Evolutionary conservation across 805 yeast genomes (phyloP), one percentile per base, ranked within the genome.

Genomic region (Candida endomychidarum): DNA sequence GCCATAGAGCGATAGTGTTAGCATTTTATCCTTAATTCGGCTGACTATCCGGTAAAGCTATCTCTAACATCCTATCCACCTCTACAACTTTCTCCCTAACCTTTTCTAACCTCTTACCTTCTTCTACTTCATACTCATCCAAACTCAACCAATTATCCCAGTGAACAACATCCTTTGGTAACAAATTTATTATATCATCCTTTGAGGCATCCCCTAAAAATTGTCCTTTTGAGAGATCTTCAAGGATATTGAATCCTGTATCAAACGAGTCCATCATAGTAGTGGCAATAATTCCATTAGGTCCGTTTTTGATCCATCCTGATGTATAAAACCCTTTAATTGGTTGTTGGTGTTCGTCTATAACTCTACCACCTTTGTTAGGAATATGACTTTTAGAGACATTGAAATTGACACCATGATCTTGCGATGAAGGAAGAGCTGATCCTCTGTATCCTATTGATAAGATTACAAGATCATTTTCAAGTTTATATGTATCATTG

Each of bases 251-350:
- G 19, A 80, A 86, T 0, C 88, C 91, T 0, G 91, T 81, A 7
- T 78, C 75, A 47, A 82, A 82, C 1, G 96, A 78, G 43, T 85
- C 89, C 74, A 83, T 75, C 83, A 91, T 86, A 0, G 98, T 88
- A 10, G 86, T 74, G 12, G 95, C 95, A 48, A 93, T 93, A 3
- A 88, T 95, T 1, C 99, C 99, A 20, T 75, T 75, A 6, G 96
- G 85, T 1, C 96, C 95, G 37, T 77, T 80, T 41, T 84, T 79
- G 34, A 89, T 81, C 99, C 99, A 93, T 0, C 99, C 99, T 7
- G 89, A 69, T 2, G 86, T 81, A 51, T 89, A 91, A 43, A 87
- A 63, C 0, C 87, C 83, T 2, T 54, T 54, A 56, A 64, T 20
- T 7, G 49, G 40, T 45, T 49, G 29, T 6, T 52, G 41, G 3